These are phyloP conservation scores for Hymenoscyphus albidus DNA, from an alignment of 2,329 filamentous ascomycete species.

Conservation along the genomic window DNA sequence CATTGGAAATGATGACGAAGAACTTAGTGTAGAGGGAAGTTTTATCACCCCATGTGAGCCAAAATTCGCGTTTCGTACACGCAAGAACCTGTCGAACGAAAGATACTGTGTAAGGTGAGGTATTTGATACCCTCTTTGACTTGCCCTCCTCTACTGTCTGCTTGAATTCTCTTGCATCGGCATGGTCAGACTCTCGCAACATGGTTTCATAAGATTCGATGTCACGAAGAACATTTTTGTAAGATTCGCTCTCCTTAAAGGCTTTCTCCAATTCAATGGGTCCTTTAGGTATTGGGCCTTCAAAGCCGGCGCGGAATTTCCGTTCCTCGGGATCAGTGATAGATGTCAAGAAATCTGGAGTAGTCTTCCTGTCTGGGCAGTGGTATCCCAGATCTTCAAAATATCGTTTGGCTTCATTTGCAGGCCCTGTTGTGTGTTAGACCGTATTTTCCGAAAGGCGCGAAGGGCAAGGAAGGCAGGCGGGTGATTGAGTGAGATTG, in stretches of 20 bases:
- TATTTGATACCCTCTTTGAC: conserved; percentile 57
- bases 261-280: conserved; percentile 59
- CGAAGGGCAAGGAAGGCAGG: too few relatives aligned
- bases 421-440: conserved; percentile 50
- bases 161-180: conserved; percentile 44
- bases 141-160: conserved; percentile 43
- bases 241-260: conserved; percentile 61
- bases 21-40: conserved; percentile 17
- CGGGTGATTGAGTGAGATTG: background rate
- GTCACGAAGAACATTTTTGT: conserved; percentile 57
- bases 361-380: conserved; percentile 56
- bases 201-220: conserved; percentile 14
- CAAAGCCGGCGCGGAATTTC: conserved; percentile 37
- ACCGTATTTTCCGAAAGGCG: background rate
- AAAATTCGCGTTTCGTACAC: conserved; percentile 75
- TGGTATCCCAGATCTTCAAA: conserved; percentile 63
- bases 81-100: conserved; percentile 58
- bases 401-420: conserved; percentile 58
- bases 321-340: conserved; percentile 71
- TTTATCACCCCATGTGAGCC: conserved; percentile 13
- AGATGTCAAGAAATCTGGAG: conserved; percentile 73
- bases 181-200: conserved; percentile 47
- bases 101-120: conserved; percentile 67
- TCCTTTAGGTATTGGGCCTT: conserved; percentile 40
- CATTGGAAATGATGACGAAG: conserved; percentile 42